Base-by-base conservation (phyloP, 306 rosid species). In the Quercus dentata region DNA sequence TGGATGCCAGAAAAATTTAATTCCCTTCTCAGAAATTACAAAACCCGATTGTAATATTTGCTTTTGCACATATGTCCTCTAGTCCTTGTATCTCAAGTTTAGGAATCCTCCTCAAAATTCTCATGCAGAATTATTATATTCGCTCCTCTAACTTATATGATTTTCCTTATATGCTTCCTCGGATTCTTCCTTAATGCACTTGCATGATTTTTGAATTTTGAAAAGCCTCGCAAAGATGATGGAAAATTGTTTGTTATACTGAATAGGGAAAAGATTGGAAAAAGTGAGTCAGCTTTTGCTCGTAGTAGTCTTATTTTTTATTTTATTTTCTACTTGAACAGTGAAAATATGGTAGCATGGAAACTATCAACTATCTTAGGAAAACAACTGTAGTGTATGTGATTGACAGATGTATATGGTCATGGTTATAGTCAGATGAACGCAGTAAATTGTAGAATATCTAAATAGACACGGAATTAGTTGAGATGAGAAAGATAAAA, bases 101-200 rank as follows among this genome's bases (percentile, higher is more conserved):
- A 79, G 89, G 94, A 91, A 90, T 90, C 94, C 85, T 78, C 85
- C 94, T 88, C 70, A 86, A 88, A 88, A 81, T 78, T 83, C 85
- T 69, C 84, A 71, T 49, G 79, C 75, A 56, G 58, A 74, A 49
- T 13, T 79, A 87, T 81, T 79, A 77, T 41, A 86, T 69, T 56
- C 58, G 6, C n/a, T 46, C 63, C 81, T 83, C 35, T 88, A 81
- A 91, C 91, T 89, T 84, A 78, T 84, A 31, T 84, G 85, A 44
- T 85, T 88, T 82, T 85, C 88, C 85, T 80, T 83, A 82, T 83
- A 41, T 80, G 90, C 77, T 78, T 81, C 79, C 61, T 73, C 74
- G 83, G 82, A 88, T 91, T 89, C 91, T 89, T 83, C 87, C 83
- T 75, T 41, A 41, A 8, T 41, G 46, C 46, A 56, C 33, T 69